These are phyloP conservation scores for Cyberlindnera euphorbiiphila DNA, from an alignment of 805 yeast genomes.

Conservation along the genomic window DNA sequence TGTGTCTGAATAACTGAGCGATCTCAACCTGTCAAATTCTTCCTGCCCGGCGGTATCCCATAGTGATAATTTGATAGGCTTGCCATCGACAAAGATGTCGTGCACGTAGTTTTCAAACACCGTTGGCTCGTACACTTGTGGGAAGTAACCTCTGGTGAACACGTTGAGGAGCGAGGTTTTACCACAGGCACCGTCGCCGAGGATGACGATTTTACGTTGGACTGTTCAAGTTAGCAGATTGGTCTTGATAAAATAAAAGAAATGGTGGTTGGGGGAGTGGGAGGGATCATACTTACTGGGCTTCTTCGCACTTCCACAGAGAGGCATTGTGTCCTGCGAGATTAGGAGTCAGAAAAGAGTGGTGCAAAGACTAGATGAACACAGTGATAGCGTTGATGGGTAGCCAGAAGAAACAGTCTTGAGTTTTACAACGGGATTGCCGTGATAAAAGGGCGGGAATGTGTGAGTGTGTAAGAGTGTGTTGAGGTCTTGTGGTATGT, in stretches of 20 bases:
- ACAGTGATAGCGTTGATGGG: too few species aligned
- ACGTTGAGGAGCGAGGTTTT: constrained; percentile 92
- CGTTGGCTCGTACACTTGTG: constrained; percentile 97
- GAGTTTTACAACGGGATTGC: too few species aligned
- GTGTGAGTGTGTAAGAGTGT: background rate
- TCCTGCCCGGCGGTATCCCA: constrained; percentile 99
- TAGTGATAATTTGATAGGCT: constrained; percentile 83
- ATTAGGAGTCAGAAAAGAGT: too few species aligned
- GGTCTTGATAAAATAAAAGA: background rate
- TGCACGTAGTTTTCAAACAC: constrained; percentile 97
- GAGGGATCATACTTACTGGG: constrained; percentile 31
- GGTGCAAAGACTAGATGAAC: too few species aligned
- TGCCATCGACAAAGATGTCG: constrained; percentile 93
- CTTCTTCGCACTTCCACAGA: constrained; percentile 43
- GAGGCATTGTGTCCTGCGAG: constrained; percentile 38
- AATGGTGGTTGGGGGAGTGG: too few species aligned
- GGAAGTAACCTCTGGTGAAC: constrained; percentile 95
- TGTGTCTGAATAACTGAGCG: constrained; percentile 90
- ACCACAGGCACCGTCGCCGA: constrained; percentile 99
- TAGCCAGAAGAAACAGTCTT: too few species aligned
- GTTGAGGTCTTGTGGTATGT: background rate
- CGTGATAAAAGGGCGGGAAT: too few species aligned
- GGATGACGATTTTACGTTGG: constrained; percentile 87
- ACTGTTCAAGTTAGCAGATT: constrained; percentile 34
- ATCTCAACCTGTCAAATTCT: constrained; percentile 91